Conservation (phyloP, 179 eudicot genomes). For the Silene vulgaris region DNA sequence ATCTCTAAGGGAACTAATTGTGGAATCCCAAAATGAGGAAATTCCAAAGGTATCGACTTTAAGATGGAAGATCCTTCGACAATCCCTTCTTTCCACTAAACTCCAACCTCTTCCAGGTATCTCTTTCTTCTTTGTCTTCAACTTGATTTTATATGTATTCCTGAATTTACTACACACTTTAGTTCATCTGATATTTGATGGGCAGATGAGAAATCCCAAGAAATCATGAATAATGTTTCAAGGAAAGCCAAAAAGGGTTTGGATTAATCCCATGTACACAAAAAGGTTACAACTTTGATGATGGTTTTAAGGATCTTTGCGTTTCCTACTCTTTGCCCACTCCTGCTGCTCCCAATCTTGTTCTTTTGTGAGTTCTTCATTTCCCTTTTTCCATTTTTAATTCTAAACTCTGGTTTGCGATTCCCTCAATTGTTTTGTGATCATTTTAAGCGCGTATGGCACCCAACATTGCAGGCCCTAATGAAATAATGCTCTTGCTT, state of each 20-base stretch:
- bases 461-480: no score
- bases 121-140: neutral
- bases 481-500: no score
- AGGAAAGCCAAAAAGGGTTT: conserved; percentile 58
- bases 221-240: conserved; percentile 40
- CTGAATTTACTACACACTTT: neutral
- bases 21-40: neutral
- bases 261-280: conserved; percentile 56
- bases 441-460: no score
- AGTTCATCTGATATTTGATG: neutral
- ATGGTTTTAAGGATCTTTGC: conserved; percentile 37
- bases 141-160: neutral
- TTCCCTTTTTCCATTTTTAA: no score
- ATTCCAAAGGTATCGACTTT: conserved; percentile 39
- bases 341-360: conserved; percentile 32
- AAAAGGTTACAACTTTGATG: conserved; percentile 20
- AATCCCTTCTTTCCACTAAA: conserved; percentile 44
- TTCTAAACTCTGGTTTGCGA: no score
- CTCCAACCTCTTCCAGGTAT: conserved; percentile 24
- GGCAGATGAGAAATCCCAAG: conserved; percentile 41
- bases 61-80: conserved; percentile 71
- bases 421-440: no score
- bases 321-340: conserved; percentile 58
- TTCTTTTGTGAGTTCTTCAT: conserved; percentile 42
- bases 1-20: no score